Conservation (phyloP, 2,329 filamentous ascomycete genomes). For the Metarhizium guizhouense region DNA sequence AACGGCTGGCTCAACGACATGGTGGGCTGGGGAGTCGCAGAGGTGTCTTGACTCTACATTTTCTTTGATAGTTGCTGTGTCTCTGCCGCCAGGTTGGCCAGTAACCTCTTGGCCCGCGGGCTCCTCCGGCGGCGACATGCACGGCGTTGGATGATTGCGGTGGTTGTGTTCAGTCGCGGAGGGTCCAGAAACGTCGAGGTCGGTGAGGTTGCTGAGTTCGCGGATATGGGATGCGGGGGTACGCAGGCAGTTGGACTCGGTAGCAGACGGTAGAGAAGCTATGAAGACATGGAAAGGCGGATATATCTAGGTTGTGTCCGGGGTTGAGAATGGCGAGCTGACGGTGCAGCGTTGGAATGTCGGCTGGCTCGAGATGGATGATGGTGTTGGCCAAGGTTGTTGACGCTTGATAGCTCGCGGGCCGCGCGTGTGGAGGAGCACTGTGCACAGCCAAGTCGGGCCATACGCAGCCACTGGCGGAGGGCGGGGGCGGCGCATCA, state of each 20-base stretch:
- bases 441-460: no score
- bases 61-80: neutral
- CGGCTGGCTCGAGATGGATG: no score
- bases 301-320: no score
- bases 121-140: constrained; percentile 28
- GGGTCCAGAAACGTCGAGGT: neutral
- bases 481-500: no score
- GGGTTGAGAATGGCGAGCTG: no score
- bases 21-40: neutral
- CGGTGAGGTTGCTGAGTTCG: neutral
- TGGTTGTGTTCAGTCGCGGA: neutral
- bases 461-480: no score
- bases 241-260: neutral
- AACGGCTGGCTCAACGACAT: neutral
- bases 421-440: no score
- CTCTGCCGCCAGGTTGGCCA: constrained; percentile 4
- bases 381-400: no score
- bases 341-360: no score
- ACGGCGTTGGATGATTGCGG: constrained; percentile 9
- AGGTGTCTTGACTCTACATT: constrained; percentile 2
- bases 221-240: neutral
- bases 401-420: no score
- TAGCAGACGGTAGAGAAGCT: no score
- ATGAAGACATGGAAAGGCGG: no score
- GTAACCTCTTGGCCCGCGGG: constrained; percentile 16